Conservation (phyloP, 805 yeast genomes). For the Ogataea ganodermae region DNA sequence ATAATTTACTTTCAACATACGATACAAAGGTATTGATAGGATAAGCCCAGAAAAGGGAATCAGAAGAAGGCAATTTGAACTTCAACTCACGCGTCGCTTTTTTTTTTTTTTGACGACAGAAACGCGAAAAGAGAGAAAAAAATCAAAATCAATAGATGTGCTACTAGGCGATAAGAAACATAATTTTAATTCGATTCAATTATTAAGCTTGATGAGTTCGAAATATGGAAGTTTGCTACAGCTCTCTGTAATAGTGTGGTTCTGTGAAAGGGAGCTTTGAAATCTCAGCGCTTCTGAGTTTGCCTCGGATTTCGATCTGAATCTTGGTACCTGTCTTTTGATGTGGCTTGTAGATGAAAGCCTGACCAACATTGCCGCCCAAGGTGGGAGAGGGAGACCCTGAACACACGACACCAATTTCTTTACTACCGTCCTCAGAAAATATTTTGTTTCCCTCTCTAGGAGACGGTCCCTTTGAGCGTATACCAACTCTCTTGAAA, state of each 20-base stretch:
- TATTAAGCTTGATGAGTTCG: background rate
- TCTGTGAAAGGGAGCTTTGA: constrained; percentile 83
- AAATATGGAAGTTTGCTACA: too few species aligned
- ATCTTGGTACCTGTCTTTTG: constrained; percentile 75
- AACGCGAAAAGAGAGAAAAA: constrained; percentile 1
- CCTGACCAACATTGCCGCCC: constrained; percentile 87
- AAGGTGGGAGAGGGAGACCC: constrained; percentile 61
- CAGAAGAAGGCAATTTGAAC: background rate
- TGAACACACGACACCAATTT: constrained; percentile 59
- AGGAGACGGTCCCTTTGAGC: constrained; percentile 87
- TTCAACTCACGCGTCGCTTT: constrained; percentile 1
- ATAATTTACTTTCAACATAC: background rate
- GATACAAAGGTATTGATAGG: background rate
- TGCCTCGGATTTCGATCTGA: constrained; percentile 80
- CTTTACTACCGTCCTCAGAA: constrained; percentile 48
- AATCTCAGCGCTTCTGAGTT: constrained; percentile 72
- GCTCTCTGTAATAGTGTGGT: constrained; percentile 60
- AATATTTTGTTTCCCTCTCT: constrained; percentile 74
- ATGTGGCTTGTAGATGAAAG: constrained; percentile 70
- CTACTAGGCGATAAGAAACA: background rate
- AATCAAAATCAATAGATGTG: background rate
- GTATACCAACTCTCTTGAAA: constrained; percentile 73
- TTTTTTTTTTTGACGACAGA: background rate
- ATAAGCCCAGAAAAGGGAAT: background rate
- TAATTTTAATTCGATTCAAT: background rate